Conservation (phyloP, 2,329 filamentous ascomycete species). For the Xylaria polymorpha region DNA sequence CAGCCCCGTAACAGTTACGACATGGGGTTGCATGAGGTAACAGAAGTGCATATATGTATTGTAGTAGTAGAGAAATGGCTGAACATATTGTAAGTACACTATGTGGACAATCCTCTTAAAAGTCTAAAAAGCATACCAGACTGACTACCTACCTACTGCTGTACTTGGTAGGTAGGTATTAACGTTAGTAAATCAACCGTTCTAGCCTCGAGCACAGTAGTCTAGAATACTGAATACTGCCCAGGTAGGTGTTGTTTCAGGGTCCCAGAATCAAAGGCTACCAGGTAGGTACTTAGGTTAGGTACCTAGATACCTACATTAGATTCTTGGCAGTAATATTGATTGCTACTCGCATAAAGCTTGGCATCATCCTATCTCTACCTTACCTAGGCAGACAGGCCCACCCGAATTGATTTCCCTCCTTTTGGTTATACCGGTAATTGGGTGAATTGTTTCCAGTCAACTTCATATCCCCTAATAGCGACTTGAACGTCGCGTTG, state of each 20-base stretch:
- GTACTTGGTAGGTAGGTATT: background rate
- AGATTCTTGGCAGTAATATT: conserved; percentile 1
- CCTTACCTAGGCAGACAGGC: conserved; percentile 10
- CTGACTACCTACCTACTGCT: background rate
- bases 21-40: background rate
- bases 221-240: background rate
- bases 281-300: no score
- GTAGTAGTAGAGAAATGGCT: background rate
- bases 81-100: no score
- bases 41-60: background rate
- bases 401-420: background rate
- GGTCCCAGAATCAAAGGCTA: no score
- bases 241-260: no score
- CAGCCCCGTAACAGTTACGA: background rate
- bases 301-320: no score
- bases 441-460: conserved; percentile 19
- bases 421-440: conserved; percentile 26
- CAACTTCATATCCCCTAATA: conserved; percentile 24
- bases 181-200: background rate
- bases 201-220: background rate
- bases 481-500: conserved; percentile 30
- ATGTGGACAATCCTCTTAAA: background rate
- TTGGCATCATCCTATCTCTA: conserved; percentile 9
- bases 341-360: background rate
- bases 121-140: background rate